Base-by-base conservation (phyloP, 176 grass and related monocot genomes). In the Avena atlantica region DNA sequence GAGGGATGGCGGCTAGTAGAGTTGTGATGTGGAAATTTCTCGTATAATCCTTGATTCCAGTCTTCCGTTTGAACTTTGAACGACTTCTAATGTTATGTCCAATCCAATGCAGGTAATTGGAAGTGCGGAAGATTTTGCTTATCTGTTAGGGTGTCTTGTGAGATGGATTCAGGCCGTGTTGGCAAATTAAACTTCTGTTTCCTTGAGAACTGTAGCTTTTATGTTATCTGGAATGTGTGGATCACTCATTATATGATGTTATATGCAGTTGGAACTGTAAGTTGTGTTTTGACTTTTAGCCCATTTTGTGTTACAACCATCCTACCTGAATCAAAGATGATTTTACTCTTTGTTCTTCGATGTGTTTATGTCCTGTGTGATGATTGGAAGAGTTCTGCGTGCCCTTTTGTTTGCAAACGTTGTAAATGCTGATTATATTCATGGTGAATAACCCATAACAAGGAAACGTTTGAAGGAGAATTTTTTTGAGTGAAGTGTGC, bases 71-170 rank as follows among this genome's bases (percentile, higher is more conserved):
- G 23, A 45, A 34, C 47, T 0, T 42, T 42, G 40, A 42, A 42
- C 0, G 40, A 2, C 2, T 69, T 2, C 6, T 86, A 74, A 86
- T 76, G 13, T 13, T 25, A 19, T 45, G 15, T 78, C 0, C 9
- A 40, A 16, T 81, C 3, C 0, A 70, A 51, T 86, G 83, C 83
- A 90, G 88, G 37, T 70, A 82, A 82, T 77, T 51, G 8, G 42
- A 80, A 61, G 31, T 24, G 3, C 67, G 13, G 20, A 90, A 42
- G 70, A 42, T 70, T 27, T 51, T 59, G 36, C 49, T 60, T 9
- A 37, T 42, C 24, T 69, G 9, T 45, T 90, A 86, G 62, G 48
- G 83, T 76, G 72, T 62, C 48, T 84, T 80, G 45, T 50, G 66
- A 80, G 66, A 50, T 70, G 29, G 7, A 53, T 78, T 79, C 56